Base-by-base conservation (phyloP, 2,329 filamentous ascomycete species). In the Monosporascus sp. region DNA sequence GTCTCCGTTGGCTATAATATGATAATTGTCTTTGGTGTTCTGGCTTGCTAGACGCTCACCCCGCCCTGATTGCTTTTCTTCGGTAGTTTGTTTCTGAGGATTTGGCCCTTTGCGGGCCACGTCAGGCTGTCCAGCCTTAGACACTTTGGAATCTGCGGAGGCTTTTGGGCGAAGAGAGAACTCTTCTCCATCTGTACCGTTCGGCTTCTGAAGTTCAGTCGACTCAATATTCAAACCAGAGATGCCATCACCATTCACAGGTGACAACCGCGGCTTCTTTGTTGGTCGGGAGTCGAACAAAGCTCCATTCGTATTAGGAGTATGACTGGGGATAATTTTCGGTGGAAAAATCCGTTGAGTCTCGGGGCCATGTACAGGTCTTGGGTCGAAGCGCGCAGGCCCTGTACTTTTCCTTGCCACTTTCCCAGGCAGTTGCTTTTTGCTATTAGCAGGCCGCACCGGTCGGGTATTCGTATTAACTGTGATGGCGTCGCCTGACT, bases 361-460 rank as follows among this genome's bases (percentile, higher is more conserved):
- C 20, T 54, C 51, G 18, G 48, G 31, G 27, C 25, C 35, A 27
- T 48, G 50, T 14, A 48, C 6, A 44, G 47, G 45, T n/a, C 49
- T 48, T 20, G 41, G 43, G 18, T 24, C 54, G 6, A 49, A 48
- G 38, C 41, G 44, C 2, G 27, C 7, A 14, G 35, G 15, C 22
- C 48, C 49, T 2, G 52, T 54, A 18, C 55, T 63, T 48, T 67
- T 67, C 35, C 65, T 57, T 22, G 65, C 65, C 1, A 56, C 53
- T 44, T 59, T 63, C 24, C 53, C 57, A 22, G 60, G 27, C 41
- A 67, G 58, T 18, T 61, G 60, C 47, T 62, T 65, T 38, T 62
- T 66, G 27, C 58, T 58, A 22, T 54, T 57, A 5, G 35, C 18
- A 41, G 57, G 41, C 9, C 51, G 44, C 36, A 50, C n/a, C 5